Evolutionary conservation across 345 rosid genomes (phyloP).

Genomic region (Stellera chamaejasme): DNA sequence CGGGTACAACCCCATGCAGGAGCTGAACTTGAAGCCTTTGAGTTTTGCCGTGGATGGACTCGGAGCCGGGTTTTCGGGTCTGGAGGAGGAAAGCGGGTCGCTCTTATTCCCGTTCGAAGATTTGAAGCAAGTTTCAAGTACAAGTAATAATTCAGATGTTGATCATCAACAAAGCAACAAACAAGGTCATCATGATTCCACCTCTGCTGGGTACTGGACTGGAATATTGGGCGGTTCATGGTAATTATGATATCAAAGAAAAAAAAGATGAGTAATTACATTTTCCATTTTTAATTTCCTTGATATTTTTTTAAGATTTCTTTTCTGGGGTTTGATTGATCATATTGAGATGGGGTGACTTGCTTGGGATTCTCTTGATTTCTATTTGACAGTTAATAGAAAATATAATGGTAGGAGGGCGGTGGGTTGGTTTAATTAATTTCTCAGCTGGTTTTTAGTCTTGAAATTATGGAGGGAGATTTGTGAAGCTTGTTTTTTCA

Average conservation of each 20-base stretch:
- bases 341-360: slow-evolving; percentile 30
- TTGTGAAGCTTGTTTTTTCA: slow-evolving; percentile 34
- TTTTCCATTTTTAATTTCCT: slow-evolving; percentile 9
- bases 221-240: slow-evolving; percentile 97
- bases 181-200: slow-evolving; percentile 20
- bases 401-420: slow-evolving; percentile 1
- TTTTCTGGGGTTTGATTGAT: slow-evolving; percentile 9
- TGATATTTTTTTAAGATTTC: background rate
- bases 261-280: slow-evolving; percentile 17
- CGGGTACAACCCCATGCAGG: slow-evolving; percentile 57
- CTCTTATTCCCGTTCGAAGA: slow-evolving; percentile 91
- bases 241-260: slow-evolving; percentile 35
- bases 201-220: slow-evolving; percentile 80
- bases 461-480: slow-evolving; percentile 18
- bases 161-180: slow-evolving; percentile 37
- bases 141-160: background rate
- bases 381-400: slow-evolving; percentile 35
- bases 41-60: slow-evolving; percentile 76
- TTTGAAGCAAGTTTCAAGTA: slow-evolving; percentile 64
- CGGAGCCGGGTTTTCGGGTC: slow-evolving; percentile 44
- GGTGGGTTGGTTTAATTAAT: too few relatives aligned
- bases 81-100: slow-evolving; percentile 46
- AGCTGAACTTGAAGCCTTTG: slow-evolving; percentile 61
- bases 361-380: slow-evolving; percentile 37
- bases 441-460: slow-evolving; percentile 6